Percentiles rank a stretch among this genome's conserved stretches.
phyloP scores from a whole-genome alignment of 2,329 filamentous ascomycete species.

The Alternaria dauci region DNA sequence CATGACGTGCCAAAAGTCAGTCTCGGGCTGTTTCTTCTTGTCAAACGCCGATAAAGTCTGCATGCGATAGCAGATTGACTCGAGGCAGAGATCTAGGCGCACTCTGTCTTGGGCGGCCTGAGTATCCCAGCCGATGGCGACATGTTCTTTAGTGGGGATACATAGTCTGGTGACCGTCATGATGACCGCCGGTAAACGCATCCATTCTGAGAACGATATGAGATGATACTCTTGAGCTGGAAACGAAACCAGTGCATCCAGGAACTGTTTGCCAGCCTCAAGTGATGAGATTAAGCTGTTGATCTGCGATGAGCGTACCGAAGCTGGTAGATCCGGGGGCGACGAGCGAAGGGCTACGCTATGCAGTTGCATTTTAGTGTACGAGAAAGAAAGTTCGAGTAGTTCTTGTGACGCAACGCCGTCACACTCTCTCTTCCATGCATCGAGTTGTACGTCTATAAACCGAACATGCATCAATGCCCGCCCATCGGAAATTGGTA shows the following conservation, averaged over 20 bases:
- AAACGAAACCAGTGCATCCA: constrained; percentile 74
- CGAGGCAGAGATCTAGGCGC: constrained; percentile 44
- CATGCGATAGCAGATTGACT: constrained; percentile 47
- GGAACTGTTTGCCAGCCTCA: constrained; percentile 72
- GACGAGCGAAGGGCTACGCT: constrained; percentile 34
- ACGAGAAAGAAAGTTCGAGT: constrained; percentile 39
- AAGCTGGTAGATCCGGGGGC: neutral
- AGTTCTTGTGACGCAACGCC: constrained; percentile 26
- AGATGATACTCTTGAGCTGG: constrained; percentile 63
- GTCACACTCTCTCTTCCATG: constrained; percentile 31
- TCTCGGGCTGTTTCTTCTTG: constrained; percentile 31
- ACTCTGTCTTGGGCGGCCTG: constrained; percentile 44
- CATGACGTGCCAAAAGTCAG: constrained; percentile 46
- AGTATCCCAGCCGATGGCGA: constrained; percentile 40
- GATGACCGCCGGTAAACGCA: constrained; percentile 41
- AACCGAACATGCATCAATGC: constrained; percentile 42
- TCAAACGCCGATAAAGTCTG: constrained; percentile 39
- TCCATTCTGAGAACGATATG: constrained; percentile 47
- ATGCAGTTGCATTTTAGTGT: constrained; percentile 40
- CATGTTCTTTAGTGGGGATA: constrained; percentile 36
- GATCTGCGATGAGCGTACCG: constrained; percentile 26
- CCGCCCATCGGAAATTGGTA: constrained; percentile 38
- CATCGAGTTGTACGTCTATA: constrained; percentile 37
- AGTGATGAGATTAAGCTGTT: constrained; percentile 38
- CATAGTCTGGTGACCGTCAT: constrained; percentile 42